These are phyloP conservation scores for Bifiguratus adelaidae DNA, from an alignment of 192 early-diverging fungal species.

Conservation along the genomic window DNA sequence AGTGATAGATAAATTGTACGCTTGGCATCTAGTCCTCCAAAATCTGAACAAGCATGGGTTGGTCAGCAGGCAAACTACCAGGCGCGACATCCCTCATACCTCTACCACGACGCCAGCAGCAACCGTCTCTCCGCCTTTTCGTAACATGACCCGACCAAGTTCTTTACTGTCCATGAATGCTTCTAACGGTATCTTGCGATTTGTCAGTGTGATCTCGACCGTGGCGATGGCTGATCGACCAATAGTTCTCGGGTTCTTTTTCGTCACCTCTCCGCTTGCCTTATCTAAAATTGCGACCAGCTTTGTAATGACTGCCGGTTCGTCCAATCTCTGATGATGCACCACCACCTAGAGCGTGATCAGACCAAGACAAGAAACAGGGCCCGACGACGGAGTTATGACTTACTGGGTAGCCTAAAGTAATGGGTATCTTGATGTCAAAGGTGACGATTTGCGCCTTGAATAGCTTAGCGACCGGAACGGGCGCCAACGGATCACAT, in stretches of 20 bases:
- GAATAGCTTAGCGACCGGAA: slow-evolving; percentile 72
- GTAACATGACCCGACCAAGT: slow-evolving; percentile 79
- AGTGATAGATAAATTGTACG: no score
- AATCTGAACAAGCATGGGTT: no score
- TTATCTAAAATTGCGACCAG: slow-evolving; percentile 74
- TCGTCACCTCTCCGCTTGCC: slow-evolving; percentile 71
- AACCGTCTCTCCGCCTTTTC: slow-evolving; percentile 75
- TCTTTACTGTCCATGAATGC: slow-evolving; percentile 78
- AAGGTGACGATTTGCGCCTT: slow-evolving; percentile 87
- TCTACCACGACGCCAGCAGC: slow-evolving; percentile 75
- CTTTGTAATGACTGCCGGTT: slow-evolving; percentile 65
- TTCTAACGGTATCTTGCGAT: slow-evolving; percentile 77
- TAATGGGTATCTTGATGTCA: slow-evolving; percentile 87
- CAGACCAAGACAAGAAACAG: neutral
- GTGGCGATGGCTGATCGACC: slow-evolving; percentile 49
- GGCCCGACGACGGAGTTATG: slow-evolving; percentile 3
- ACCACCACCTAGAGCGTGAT: slow-evolving; percentile 48
- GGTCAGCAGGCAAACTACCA: no score
- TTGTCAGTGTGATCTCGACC: slow-evolving; percentile 64
- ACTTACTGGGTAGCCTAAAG: slow-evolving; percentile 77
- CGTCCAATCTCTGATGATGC: slow-evolving; percentile 75
- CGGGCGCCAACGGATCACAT: slow-evolving; percentile 54
- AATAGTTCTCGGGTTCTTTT: slow-evolving; percentile 55
- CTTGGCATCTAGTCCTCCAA: no score
- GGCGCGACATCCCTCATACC: no score